Evolutionary conservation across 176 grass and related monocot species (phyloP).

Genomic region (Poa annua): DNA sequence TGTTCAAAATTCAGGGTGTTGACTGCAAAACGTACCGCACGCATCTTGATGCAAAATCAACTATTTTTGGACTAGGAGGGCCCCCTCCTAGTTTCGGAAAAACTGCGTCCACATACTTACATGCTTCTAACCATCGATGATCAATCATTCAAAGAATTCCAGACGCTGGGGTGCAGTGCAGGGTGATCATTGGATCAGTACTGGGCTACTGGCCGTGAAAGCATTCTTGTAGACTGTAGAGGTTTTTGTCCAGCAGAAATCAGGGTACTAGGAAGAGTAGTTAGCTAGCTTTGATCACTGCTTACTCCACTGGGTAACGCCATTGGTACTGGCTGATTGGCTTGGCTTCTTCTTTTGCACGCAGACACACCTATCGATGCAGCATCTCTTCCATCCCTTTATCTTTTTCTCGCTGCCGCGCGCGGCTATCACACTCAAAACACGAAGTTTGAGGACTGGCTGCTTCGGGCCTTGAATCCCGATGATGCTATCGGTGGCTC

Average conservation of each 20-base stretch:
- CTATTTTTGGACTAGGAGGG: too few relatives aligned
- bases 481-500: not conserved
- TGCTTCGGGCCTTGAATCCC: slow-evolving; percentile 24
- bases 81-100: too few relatives aligned
- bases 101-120: not conserved
- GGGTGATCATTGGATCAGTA: slow-evolving; percentile 17
- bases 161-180: not conserved
- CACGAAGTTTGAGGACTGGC: slow-evolving; percentile 48
- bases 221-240: not conserved
- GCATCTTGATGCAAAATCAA: too few relatives aligned
- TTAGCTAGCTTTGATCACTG: slow-evolving; percentile 2
- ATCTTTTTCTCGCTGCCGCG: slow-evolving; percentile 36
- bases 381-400: slow-evolving; percentile 35
- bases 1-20: too few relatives aligned
- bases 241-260: slow-evolving; percentile 6
- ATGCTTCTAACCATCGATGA: not conserved
- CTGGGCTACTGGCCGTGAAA: not conserved
- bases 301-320: not conserved
- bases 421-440: slow-evolving; percentile 20
- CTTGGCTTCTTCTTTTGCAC: slow-evolving; percentile 2
- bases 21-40: too few relatives aligned
- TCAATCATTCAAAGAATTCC: slow-evolving; percentile 19
- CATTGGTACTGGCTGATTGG: slow-evolving; percentile 21
- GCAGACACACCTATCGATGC: not conserved
- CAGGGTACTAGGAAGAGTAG: not conserved